Percentiles rank a stretch among this genome's conserved stretches.
Conservation (phyloP, 192 early-diverging fungal genomes). For the Entophlyctis luteolus region DNA sequence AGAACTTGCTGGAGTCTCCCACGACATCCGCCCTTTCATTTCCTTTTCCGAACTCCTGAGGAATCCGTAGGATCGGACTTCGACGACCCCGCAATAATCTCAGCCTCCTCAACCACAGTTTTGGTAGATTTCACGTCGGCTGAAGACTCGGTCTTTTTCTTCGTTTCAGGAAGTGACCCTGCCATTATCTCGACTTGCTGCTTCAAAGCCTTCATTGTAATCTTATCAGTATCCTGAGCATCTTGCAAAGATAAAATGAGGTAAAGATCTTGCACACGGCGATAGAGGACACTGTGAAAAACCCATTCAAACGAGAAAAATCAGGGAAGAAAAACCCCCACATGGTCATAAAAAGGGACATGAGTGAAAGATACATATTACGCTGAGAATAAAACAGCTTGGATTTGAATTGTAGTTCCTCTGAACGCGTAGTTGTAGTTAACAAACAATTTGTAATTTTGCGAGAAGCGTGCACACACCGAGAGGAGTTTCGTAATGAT, state of each 20-base stretch:
- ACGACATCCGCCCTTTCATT: no score
- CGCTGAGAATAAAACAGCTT: constrained; percentile 48
- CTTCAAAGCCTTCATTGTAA: constrained; percentile 23
- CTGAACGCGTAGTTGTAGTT: background rate
- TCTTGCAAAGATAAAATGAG: constrained; percentile 28
- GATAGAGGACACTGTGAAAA: constrained; percentile 35
- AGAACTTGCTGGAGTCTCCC: no score
- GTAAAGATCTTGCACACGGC: constrained; percentile 45
- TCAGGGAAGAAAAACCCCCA: constrained; percentile 19
- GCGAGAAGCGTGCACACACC: background rate
- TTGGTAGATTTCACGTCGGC: background rate
- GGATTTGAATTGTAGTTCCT: constrained; percentile 32
- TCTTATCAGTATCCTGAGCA: constrained; percentile 1
- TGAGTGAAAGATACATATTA: constrained; percentile 49
- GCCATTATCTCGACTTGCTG: constrained; percentile 21
- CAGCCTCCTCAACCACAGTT: background rate
- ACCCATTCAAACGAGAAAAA: background rate
- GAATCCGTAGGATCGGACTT: background rate
- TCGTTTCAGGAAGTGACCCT: constrained; percentile 6
- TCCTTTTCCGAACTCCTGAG: constrained; percentile 24
- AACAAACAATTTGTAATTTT: background rate
- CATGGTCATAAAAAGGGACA: constrained; percentile 49
- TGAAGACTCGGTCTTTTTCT: constrained; percentile 13
- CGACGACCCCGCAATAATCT: background rate
- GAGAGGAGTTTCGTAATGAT: constrained; percentile 15